Evolutionary conservation across 2,329 filamentous ascomycete species (phyloP).

Genomic region (Colletotrichum higginsianum): DNA sequence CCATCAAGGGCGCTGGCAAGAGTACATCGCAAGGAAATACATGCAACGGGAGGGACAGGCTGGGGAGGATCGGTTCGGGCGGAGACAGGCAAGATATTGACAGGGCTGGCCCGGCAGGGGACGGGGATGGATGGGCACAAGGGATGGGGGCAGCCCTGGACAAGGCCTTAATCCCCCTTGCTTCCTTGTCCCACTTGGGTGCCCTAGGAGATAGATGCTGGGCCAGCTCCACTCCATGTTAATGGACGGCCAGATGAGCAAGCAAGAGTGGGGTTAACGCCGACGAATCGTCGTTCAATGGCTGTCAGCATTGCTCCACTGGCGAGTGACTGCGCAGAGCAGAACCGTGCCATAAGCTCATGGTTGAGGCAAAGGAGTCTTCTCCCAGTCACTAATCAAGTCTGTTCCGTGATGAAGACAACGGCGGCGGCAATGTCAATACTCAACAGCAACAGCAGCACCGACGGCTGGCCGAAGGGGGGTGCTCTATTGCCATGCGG

Average conservation of each 20-base stretch:
- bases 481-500: constrained; percentile 23
- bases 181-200: constrained; percentile 37
- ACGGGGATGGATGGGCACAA: constrained; percentile 14
- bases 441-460: neutral
- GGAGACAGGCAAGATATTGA: constrained; percentile 3
- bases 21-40: neutral
- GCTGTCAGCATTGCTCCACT: constrained; percentile 24
- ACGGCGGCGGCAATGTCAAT: neutral
- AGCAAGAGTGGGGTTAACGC: constrained; percentile 8
- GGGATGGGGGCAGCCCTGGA: constrained; percentile 16
- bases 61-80: neutral
- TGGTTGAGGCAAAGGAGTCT: neutral
- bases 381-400: neutral
- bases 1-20: constrained; percentile 6
- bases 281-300: constrained; percentile 34
- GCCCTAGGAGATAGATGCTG: constrained; percentile 22
- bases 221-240: constrained; percentile 16
- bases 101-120: constrained; percentile 18
- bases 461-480: constrained; percentile 4
- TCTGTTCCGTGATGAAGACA: neutral
- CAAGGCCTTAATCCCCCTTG: constrained; percentile 32
- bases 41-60: neutral
- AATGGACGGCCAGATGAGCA: neutral
- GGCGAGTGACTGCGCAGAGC: constrained; percentile 11
- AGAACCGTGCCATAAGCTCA: constrained; percentile 15